Evolutionary conservation across 1,284 basidiomycete species (phyloP).

Genomic region (Fomitopsis pinicola): DNA sequence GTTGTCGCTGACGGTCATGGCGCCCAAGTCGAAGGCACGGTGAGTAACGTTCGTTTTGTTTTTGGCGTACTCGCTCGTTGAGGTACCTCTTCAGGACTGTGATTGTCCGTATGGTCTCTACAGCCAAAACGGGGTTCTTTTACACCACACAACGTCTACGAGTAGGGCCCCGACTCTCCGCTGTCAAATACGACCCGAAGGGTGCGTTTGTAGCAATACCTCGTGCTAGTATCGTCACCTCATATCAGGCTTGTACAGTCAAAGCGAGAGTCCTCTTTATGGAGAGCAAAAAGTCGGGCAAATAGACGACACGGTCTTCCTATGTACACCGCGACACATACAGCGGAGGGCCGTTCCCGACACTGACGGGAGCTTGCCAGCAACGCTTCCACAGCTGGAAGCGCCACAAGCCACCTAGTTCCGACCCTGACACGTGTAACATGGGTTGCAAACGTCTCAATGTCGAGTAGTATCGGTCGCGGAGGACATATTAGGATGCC

Average conservation of each 20-base stretch:
- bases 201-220: constrained; percentile 43
- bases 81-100: constrained; percentile 53
- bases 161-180: constrained; percentile 67
- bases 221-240: background rate
- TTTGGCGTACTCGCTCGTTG: background rate
- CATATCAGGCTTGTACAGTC: constrained; percentile 38
- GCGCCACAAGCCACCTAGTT: too few relatives aligned
- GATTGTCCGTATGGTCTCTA: constrained; percentile 83
- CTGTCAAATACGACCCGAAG: constrained; percentile 86
- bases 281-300: constrained; percentile 70
- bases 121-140: constrained; percentile 87
- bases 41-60: constrained; percentile 22
- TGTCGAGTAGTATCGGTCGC: background rate
- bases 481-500: background rate
- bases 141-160: constrained; percentile 79
- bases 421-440: background rate
- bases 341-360: background rate
- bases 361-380: background rate
- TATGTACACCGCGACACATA: background rate
- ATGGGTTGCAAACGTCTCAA: background rate
- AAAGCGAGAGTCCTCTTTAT: constrained; percentile 73
- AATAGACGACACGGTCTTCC: constrained; percentile 8
- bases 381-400: too few relatives aligned
- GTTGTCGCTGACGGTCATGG: constrained; percentile 26
- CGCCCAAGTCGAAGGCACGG: constrained; percentile 54